These are phyloP conservation scores for Puccinia horiana DNA, from an alignment of 1,284 basidiomycete species.

Conservation along the genomic window DNA sequence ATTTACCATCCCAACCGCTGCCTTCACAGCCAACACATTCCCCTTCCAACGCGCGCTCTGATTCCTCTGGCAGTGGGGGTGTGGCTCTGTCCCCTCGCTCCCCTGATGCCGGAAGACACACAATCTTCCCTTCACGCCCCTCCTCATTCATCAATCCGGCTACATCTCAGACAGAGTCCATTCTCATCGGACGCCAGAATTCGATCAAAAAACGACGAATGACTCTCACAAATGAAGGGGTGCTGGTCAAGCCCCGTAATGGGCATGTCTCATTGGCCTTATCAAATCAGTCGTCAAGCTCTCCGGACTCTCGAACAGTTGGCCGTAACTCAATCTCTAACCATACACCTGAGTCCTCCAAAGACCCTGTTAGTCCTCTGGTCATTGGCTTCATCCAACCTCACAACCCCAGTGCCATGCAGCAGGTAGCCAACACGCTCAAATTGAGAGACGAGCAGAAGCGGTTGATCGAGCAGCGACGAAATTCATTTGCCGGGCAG, in stretches of 20 bases:
- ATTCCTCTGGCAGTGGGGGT: constrained; percentile 1
- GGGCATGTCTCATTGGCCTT: background rate
- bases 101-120: constrained; percentile 5
- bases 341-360: background rate
- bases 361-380: constrained; percentile 26
- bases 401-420: constrained; percentile 22
- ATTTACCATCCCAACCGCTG: constrained; percentile 34
- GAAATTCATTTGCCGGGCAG: constrained; percentile 46
- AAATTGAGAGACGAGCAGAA: constrained; percentile 49
- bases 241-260: background rate
- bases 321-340: background rate
- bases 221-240: constrained; percentile 20
- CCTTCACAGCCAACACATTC: constrained; percentile 27
- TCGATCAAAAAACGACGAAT: constrained; percentile 30
- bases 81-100: background rate
- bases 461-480: constrained; percentile 40
- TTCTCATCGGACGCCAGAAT: background rate
- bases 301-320: constrained; percentile 1
- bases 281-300: constrained; percentile 9
- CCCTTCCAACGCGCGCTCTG: background rate
- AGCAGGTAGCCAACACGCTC: constrained; percentile 46
- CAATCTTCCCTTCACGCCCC: background rate
- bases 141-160: background rate
- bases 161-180: background rate
- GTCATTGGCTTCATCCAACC: constrained; percentile 38